Evolutionary conservation across 2,329 filamentous ascomycete species (phyloP).

Genomic region (Xylariomycetidae sp.): DNA sequence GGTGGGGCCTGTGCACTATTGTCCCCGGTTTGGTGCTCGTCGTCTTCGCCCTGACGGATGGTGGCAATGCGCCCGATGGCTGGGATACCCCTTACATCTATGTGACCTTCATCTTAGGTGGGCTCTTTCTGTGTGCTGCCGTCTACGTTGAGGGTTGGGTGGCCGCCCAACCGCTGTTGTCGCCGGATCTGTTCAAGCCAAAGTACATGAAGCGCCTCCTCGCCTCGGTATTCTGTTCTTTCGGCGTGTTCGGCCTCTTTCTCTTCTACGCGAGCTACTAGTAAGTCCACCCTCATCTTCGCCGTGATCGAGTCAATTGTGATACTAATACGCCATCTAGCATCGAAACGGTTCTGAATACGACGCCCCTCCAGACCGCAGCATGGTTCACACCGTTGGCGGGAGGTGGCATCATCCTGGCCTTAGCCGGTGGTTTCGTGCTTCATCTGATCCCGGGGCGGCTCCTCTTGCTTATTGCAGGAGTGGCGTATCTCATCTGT

Average conservation of each 20-base stretch:
- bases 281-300: slow-evolving; percentile 15
- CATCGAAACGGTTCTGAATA: slow-evolving; percentile 54
- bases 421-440: slow-evolving; percentile 57
- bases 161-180: slow-evolving; percentile 61
- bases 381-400: slow-evolving; percentile 65
- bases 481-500: slow-evolving; percentile 50
- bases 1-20: slow-evolving; percentile 54
- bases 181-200: slow-evolving; percentile 61
- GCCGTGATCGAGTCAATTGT: not conserved
- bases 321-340: slow-evolving; percentile 26
- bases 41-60: slow-evolving; percentile 70
- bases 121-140: slow-evolving; percentile 51
- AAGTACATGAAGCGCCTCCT: slow-evolving; percentile 62
- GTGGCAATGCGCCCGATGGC: slow-evolving; percentile 58
- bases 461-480: slow-evolving; percentile 56
- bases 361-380: slow-evolving; percentile 56
- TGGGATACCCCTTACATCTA: slow-evolving; percentile 72
- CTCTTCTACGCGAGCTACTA: slow-evolving; percentile 58
- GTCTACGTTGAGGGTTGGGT: slow-evolving; percentile 70
- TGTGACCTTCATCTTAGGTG: slow-evolving; percentile 57
- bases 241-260: slow-evolving; percentile 63
- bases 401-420: slow-evolving; percentile 60
- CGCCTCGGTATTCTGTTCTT: slow-evolving; percentile 56
- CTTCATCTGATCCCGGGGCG: slow-evolving; percentile 60
- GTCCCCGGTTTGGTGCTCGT: slow-evolving; percentile 61